Conservation (phyloP, 768 basidiomycete species). For the Tubosaeta sp. region DNA sequence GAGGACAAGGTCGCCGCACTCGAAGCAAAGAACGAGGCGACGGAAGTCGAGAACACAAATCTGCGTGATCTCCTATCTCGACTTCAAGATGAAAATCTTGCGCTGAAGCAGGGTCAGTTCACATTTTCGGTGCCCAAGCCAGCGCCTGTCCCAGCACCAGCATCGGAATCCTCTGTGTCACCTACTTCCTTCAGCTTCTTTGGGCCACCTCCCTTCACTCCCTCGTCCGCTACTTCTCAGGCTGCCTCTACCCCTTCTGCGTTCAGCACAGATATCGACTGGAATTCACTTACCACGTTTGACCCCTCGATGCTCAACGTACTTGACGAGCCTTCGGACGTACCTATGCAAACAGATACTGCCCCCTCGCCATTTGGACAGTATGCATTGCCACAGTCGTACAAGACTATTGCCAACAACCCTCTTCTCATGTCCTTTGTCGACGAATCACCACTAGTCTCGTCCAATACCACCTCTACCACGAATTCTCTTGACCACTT, state of each 20-base stretch:
- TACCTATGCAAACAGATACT: constrained; percentile 57
- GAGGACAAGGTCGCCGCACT: constrained; percentile 89
- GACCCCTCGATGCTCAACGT: constrained; percentile 64
- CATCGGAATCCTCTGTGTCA: constrained; percentile 19
- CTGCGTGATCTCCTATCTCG: constrained; percentile 80
- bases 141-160: constrained; percentile 19
- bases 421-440: constrained; percentile 84
- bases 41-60: constrained; percentile 80
- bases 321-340: constrained; percentile 59
- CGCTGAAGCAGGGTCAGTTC: constrained; percentile 77
- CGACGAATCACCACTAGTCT: constrained; percentile 40
- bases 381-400: constrained; percentile 44
- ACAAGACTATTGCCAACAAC: constrained; percentile 79
- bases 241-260: constrained; percentile 24
- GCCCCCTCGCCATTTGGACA: constrained; percentile 44
- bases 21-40: constrained; percentile 73
- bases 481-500: constrained; percentile 34
- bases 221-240: constrained; percentile 28
- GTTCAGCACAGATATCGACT: constrained; percentile 41
- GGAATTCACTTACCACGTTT: constrained; percentile 64
- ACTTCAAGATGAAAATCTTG: constrained; percentile 82
- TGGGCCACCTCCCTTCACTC: constrained; percentile 19
- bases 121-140: constrained; percentile 73
- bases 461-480: constrained; percentile 15
- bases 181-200: constrained; percentile 26